phyloP scores from a whole-genome alignment of 1,139 yeast genomes.

The Taiozyma onychis region DNA sequence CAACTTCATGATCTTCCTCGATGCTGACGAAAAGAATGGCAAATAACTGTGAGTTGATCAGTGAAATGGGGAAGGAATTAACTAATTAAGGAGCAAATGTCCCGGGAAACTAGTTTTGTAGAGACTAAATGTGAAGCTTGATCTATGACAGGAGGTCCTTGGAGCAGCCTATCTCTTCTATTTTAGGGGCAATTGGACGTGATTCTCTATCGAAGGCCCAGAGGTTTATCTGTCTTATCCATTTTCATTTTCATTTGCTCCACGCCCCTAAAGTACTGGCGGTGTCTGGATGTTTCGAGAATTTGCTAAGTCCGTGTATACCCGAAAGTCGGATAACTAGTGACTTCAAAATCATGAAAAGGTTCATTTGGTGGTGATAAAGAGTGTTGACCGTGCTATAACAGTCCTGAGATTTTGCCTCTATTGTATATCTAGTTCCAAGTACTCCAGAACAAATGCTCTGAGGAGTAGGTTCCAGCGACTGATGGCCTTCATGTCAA shows the following conservation, averaged over 20 bases:
- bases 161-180: not conserved
- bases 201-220: not conserved
- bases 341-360: not conserved
- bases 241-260: not conserved
- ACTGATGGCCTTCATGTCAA: conserved; percentile 23
- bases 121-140: not conserved
- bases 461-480: conserved; percentile 15
- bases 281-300: not conserved
- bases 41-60: not conserved
- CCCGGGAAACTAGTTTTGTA: not conserved
- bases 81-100: not conserved
- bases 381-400: not conserved
- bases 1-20: not conserved
- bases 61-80: not conserved
- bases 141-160: not conserved
- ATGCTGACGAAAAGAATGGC: not conserved
- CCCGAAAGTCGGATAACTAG: not conserved
- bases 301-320: not conserved
- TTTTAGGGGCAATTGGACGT: not conserved
- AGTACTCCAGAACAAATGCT: conserved; percentile 15
- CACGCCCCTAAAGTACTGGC: not conserved
- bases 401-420: not conserved
- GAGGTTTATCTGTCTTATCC: not conserved
- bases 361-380: not conserved
- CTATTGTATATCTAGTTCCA: conserved; percentile 7